Evolutionary conservation across 2,329 filamentous ascomycete genomes (phyloP).

Genomic region (Cyphellophora attinorum): DNA sequence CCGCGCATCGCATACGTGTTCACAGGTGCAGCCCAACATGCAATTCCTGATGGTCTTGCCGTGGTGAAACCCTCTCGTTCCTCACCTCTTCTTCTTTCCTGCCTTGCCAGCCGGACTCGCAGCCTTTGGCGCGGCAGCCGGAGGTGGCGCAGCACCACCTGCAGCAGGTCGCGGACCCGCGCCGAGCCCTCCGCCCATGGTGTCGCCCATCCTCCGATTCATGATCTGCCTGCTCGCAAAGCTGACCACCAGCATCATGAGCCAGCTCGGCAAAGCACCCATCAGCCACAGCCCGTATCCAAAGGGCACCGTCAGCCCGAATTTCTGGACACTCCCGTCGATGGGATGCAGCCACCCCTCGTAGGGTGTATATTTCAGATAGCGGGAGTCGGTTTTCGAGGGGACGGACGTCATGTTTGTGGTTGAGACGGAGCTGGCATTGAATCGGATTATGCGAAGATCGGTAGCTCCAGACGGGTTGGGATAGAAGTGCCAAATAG

Average conservation of each 20-base stretch:
- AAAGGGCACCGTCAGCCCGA: slow-evolving; percentile 42
- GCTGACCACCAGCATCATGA: slow-evolving; percentile 54
- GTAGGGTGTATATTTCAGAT: slow-evolving; percentile 41
- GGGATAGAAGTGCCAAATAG: slow-evolving; percentile 48
- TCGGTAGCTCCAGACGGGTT: slow-evolving; percentile 44
- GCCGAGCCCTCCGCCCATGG: slow-evolving; percentile 1
- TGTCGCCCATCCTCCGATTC: slow-evolving; percentile 20
- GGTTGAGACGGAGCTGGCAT: slow-evolving; percentile 48
- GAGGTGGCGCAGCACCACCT: slow-evolving; percentile 5
- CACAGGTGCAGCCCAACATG: too few species aligned
- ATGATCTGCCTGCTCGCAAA: slow-evolving; percentile 53
- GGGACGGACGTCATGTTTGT: slow-evolving; percentile 48
- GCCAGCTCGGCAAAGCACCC: slow-evolving; percentile 51
- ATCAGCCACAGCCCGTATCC: slow-evolving; percentile 49
- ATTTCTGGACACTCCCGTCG: slow-evolving; percentile 46
- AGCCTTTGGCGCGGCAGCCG: slow-evolving; percentile 4
- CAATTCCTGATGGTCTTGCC: too few species aligned
- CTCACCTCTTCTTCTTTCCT: slow-evolving; percentile 13
- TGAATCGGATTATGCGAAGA: slow-evolving; percentile 45
- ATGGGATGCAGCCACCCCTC: slow-evolving; percentile 53
- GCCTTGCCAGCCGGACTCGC: slow-evolving; percentile 9
- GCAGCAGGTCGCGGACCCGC: slow-evolving; percentile 3
- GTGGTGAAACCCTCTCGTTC: too few species aligned
- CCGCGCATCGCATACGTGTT: too few species aligned
- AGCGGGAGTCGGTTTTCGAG: slow-evolving; percentile 28